These are phyloP conservation scores for Colletotrichum tamarilloi DNA, from an alignment of 2,329 filamentous ascomycete species.

Conservation along the genomic window DNA sequence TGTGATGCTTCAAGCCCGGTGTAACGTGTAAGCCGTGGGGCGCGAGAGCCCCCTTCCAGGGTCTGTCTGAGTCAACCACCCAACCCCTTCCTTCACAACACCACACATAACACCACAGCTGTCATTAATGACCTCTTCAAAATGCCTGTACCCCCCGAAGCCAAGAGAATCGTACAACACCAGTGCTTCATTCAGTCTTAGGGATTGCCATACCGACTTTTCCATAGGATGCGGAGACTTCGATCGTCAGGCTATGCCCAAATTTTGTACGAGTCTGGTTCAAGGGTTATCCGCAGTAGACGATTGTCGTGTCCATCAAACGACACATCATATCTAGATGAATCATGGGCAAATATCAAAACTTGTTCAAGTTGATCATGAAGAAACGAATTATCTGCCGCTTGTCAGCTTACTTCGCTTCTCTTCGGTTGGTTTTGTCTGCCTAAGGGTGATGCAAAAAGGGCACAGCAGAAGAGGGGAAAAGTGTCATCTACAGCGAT, in stretches of 20 bases:
- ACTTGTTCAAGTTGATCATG: neutral
- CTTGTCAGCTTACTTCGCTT: neutral
- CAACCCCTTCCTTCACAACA: slow-evolving; percentile 22
- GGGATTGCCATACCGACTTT: neutral
- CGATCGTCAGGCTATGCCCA: neutral
- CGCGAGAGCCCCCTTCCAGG: slow-evolving; percentile 6
- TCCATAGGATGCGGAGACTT: neutral
- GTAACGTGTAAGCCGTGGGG: no score
- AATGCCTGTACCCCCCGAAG: neutral
- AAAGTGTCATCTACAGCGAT: slow-evolving; percentile 5
- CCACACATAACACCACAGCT: neutral
- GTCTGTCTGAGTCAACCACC: slow-evolving; percentile 23
- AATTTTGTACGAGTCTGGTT: neutral
- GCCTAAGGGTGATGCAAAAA: neutral
- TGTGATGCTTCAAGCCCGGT: neutral
- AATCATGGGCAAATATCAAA: neutral
- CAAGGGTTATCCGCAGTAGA: neutral
- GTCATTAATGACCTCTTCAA: neutral
- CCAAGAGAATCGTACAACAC: neutral
- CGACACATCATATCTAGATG: neutral
- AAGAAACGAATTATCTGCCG: neutral
- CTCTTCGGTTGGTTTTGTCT: neutral
- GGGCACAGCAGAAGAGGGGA: neutral
- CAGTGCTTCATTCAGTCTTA: slow-evolving; percentile 14
- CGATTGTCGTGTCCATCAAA: neutral